Conservation (phyloP, 176 grass and related monocot species). For the Luzula sylvatica region DNA sequence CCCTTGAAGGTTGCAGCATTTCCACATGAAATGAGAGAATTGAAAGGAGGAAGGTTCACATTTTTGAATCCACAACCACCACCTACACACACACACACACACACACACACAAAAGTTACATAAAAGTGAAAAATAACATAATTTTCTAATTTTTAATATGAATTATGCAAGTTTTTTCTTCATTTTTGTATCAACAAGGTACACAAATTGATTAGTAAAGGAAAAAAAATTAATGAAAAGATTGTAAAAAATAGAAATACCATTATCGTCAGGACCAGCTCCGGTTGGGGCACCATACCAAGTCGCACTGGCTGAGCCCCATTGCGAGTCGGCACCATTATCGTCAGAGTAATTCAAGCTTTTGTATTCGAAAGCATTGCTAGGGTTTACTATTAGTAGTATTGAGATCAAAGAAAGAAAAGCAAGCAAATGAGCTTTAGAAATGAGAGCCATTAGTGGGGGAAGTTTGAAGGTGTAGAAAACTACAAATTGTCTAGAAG, state of each 20-base stretch:
- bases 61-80: constrained; percentile 85
- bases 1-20: constrained; percentile 63
- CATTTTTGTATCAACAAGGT: neutral
- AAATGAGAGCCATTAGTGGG: constrained; percentile 17
- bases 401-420: constrained; percentile 3
- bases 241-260: constrained; percentile 6
- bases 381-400: neutral
- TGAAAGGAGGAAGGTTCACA: constrained; percentile 54
- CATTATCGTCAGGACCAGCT: constrained; percentile 77
- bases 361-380: constrained; percentile 21
- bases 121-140: too few species aligned
- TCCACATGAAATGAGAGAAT: constrained; percentile 60
- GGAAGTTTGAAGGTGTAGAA: neutral
- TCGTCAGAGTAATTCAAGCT: constrained; percentile 26
- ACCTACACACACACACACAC: too few species aligned
- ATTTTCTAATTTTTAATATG: neutral
- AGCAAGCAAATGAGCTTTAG: neutral
- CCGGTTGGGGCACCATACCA: constrained; percentile 88
- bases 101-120: too few species aligned
- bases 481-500: too few species aligned
- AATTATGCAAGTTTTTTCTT: neutral
- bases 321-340: constrained; percentile 30
- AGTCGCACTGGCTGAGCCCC: constrained; percentile 56
- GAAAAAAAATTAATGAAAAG: neutral
- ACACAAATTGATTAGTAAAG: constrained; percentile 5